Conservation (phyloP, 495 filamentous ascomycete species). For the Neurospora sublineolata region DNA sequence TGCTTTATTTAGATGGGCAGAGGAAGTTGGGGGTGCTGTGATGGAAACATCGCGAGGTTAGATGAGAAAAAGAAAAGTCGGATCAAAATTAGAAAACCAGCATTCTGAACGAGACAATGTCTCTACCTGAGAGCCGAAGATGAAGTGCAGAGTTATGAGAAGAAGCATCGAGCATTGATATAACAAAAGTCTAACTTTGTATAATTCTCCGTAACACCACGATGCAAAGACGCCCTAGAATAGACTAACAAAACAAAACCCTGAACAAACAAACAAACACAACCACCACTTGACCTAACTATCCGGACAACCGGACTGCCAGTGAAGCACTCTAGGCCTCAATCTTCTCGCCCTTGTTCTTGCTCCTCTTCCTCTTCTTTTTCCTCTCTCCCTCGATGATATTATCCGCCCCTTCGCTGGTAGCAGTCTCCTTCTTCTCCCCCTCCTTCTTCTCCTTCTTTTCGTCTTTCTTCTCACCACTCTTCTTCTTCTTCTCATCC, state of each 20-base stretch:
- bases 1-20: too few species aligned
- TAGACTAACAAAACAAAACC: not conserved
- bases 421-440: constrained; percentile 12
- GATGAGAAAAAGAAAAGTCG: too few species aligned
- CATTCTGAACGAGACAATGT: not conserved
- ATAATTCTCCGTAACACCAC: not conserved
- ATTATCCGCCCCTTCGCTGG: not conserved
- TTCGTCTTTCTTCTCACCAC: constrained; percentile 36
- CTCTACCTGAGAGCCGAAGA: not conserved
- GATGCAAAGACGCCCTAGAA: not conserved
- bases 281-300: not conserved
- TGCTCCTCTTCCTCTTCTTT: constrained; percentile 40
- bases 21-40: too few species aligned
- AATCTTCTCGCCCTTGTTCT: constrained; percentile 13
- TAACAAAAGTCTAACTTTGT: not conserved
- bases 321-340: not conserved
- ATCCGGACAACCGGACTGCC: not conserved
- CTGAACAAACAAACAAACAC: not conserved
- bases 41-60: too few species aligned
- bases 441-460: constrained; percentile 34
- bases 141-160: not conserved
- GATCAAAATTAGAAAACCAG: not conserved
- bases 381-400: constrained; percentile 31
- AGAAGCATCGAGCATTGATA: not conserved
- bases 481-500: not conserved